These are phyloP conservation scores for Syzygium aromaticum DNA, from an alignment of 345 rosid genomes.

Conservation along the genomic window DNA sequence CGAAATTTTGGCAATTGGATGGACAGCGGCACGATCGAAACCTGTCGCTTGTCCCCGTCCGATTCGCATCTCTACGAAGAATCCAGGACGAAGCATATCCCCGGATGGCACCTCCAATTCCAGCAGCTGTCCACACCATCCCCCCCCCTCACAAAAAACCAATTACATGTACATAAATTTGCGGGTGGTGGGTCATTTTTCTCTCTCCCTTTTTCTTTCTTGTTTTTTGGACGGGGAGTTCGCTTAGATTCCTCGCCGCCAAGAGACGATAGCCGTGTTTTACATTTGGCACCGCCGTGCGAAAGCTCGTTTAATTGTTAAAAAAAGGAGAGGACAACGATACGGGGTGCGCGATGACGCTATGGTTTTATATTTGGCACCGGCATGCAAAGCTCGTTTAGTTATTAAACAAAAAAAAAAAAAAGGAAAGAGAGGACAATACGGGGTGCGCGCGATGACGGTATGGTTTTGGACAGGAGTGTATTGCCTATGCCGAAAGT, in stretches of 20 bases:
- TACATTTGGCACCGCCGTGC: not conserved
- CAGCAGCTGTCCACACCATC: not conserved
- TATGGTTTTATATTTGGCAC: no score
- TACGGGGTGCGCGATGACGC: not conserved
- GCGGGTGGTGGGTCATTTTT: not conserved
- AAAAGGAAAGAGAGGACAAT: no score
- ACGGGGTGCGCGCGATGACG: not conserved
- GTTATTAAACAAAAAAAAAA: no score
- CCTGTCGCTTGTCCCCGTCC: not conserved
- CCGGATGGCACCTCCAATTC: not conserved
- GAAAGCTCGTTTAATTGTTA: no score
- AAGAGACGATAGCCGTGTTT: not conserved
- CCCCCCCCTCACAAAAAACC: rapidly evolving
- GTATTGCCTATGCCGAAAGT: not conserved
- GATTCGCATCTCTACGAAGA: not conserved
- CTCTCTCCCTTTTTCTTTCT: rapidly evolving
- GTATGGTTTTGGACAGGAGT: not conserved
- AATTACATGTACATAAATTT: not conserved
- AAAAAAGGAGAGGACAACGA: no score
- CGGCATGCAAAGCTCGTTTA: not conserved
- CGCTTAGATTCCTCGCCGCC: not conserved
- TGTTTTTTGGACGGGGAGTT: not conserved
- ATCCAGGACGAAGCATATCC: not conserved
- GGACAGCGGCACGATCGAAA: not conserved
- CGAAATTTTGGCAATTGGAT: not conserved